phyloP scores from a whole-genome alignment of 140 eudicot species.

The Stevia rebaudiana region DNA sequence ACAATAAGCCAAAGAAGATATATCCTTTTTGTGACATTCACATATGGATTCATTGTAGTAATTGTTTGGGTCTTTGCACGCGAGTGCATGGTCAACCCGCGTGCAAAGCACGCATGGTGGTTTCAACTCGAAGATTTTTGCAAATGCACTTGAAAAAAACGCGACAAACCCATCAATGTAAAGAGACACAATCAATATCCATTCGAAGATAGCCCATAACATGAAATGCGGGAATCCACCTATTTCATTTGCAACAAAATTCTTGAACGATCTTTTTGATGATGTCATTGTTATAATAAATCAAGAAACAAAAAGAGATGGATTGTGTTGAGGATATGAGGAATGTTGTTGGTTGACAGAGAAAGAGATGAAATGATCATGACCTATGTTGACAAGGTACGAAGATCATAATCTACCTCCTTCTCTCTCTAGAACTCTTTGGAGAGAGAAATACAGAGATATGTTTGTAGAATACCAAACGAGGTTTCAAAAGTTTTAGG shows the following conservation, averaged over 20 bases:
- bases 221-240: slow-evolving; percentile 58
- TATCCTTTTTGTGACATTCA: slow-evolving; percentile 67
- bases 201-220: slow-evolving; percentile 64
- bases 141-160: slow-evolving; percentile 47
- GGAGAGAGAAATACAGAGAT: slow-evolving; percentile 26
- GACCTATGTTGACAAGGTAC: slow-evolving; percentile 36
- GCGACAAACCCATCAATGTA: slow-evolving; percentile 63
- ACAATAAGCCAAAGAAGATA: slow-evolving; percentile 86
- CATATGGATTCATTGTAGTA: slow-evolving; percentile 67
- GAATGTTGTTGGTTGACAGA: neutral
- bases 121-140: slow-evolving; percentile 50
- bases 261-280: slow-evolving; percentile 32
- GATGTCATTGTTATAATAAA: slow-evolving; percentile 14
- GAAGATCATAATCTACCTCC: slow-evolving; percentile 41
- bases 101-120: slow-evolving; percentile 89
- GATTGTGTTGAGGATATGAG: neutral
- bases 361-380: slow-evolving; percentile 29
- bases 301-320: neutral
- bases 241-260: slow-evolving; percentile 42
- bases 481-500: slow-evolving; percentile 25
- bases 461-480: slow-evolving; percentile 18
- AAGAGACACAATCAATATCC: slow-evolving; percentile 55
- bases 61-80: slow-evolving; percentile 29
- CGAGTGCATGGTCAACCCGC: slow-evolving; percentile 61
- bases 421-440: slow-evolving; percentile 26